Conservation (phyloP, 2,329 filamentous ascomycete genomes). For the Graphilbum fragrans region DNA sequence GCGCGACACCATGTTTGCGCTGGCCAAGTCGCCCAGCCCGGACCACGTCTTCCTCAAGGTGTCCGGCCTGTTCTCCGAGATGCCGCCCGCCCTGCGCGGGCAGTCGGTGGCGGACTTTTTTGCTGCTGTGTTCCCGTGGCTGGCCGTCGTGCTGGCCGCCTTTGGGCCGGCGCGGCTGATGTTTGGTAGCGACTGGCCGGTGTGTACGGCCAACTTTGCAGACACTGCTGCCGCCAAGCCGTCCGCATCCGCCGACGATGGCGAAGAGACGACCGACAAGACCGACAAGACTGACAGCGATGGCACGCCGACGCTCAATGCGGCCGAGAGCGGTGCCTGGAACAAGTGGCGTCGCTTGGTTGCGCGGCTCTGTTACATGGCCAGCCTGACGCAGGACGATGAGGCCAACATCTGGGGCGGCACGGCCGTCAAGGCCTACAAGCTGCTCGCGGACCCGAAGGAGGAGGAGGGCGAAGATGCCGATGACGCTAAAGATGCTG, state of each 20-base stretch:
- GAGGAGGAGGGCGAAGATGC: neutral
- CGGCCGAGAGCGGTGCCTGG: slow-evolving; percentile 50
- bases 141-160: slow-evolving; percentile 55
- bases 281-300: slow-evolving; percentile 19
- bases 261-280: neutral
- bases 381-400: slow-evolving; percentile 46
- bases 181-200: slow-evolving; percentile 91
- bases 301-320: slow-evolving; percentile 16
- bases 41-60: slow-evolving; percentile 73
- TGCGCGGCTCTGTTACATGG: slow-evolving; percentile 52
- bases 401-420: slow-evolving; percentile 58
- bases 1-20: slow-evolving; percentile 54
- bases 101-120: slow-evolving; percentile 45
- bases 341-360: slow-evolving; percentile 63
- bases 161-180: slow-evolving; percentile 67
- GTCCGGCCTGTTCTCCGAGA: slow-evolving; percentile 75
- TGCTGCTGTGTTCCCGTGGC: slow-evolving; percentile 54
- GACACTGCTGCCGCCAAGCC: slow-evolving; percentile 4
- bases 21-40: slow-evolving; percentile 41
- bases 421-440: slow-evolving; percentile 62
- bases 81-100: slow-evolving; percentile 43
- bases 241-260: too few relatives aligned
- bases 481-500: too few relatives aligned
- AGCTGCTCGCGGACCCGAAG: slow-evolving; percentile 19
- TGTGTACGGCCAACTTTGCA: slow-evolving; percentile 57